Evolutionary conservation across 202 grass and related monocot genomes (phyloP).

Genomic region (Alloteropsis angusta): DNA sequence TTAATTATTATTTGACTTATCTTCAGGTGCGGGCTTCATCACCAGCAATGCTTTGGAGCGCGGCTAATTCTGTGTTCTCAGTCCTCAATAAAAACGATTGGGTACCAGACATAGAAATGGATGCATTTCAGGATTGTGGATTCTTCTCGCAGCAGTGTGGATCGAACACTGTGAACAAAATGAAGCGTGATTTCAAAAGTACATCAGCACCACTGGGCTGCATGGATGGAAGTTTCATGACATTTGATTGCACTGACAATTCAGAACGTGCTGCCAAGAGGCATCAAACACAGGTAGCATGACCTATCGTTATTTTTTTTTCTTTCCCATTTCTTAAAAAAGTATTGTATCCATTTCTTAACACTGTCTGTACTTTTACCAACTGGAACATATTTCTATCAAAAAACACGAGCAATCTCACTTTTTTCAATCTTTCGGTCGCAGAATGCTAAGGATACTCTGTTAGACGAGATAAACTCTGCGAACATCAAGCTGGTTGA

Average conservation of each 20-base stretch:
- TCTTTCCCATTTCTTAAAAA: neutral
- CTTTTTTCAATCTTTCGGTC: neutral
- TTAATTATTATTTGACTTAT: neutral
- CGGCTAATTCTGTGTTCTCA: neutral
- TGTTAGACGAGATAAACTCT: slow-evolving; percentile 28
- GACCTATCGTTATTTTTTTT: neutral
- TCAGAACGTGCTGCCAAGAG: neutral
- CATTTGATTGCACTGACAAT: neutral
- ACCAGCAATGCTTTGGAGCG: neutral
- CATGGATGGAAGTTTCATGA: neutral
- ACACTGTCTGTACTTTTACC: neutral
- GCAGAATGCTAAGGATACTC: slow-evolving; percentile 21
- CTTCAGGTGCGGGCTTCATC: slow-evolving; percentile 28
- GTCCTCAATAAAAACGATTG: neutral
- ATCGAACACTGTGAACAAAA: neutral
- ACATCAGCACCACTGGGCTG: neutral
- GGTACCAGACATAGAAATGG: neutral
- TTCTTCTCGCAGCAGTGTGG: neutral
- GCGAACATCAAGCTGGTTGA: slow-evolving; percentile 28
- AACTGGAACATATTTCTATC: neutral
- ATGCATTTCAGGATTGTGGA: neutral
- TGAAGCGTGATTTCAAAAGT: neutral
- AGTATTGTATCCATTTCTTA: neutral
- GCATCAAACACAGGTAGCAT: neutral
- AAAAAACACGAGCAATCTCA: neutral